A percentile compares a stretch with the other conserved stretches of the same genome.
phyloP scores from a whole-genome alignment of 345 rosid species.

The Carallia brachiata region DNA sequence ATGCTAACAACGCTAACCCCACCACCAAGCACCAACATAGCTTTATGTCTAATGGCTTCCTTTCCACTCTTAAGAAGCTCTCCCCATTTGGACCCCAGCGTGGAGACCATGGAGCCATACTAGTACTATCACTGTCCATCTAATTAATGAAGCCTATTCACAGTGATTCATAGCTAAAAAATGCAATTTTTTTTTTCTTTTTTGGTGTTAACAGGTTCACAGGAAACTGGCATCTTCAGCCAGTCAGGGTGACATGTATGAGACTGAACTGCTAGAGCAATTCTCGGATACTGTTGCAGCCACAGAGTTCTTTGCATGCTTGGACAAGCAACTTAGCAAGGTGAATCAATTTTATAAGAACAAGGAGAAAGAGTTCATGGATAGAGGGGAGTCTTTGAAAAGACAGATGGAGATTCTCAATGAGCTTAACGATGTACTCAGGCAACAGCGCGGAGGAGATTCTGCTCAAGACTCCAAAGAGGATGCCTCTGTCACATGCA shows the following conservation, averaged over 20 bases:
- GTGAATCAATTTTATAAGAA: slow-evolving; percentile 79
- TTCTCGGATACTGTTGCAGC: slow-evolving; percentile 76
- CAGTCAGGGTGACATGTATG: slow-evolving; percentile 63
- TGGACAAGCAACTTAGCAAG: slow-evolving; percentile 84
- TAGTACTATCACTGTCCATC: slow-evolving; percentile 39
- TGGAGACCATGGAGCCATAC: slow-evolving; percentile 61
- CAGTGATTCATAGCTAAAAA: not conserved
- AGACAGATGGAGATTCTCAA: slow-evolving; percentile 82
- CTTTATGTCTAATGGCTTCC: slow-evolving; percentile 31
- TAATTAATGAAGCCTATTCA: no score
- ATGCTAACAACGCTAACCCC: slow-evolving; percentile 15
- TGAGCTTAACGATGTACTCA: slow-evolving; percentile 60
- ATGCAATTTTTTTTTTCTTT: no score
- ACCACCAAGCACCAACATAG: slow-evolving; percentile 1
- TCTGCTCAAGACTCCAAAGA: slow-evolving; percentile 57
- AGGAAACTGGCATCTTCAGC: slow-evolving; percentile 66
- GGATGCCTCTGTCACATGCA: slow-evolving; percentile 73
- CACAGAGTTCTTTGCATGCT: slow-evolving; percentile 67
- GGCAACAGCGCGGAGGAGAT: slow-evolving; percentile 49
- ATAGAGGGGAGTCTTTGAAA: slow-evolving; percentile 81
- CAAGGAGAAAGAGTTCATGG: slow-evolving; percentile 87
- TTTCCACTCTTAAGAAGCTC: slow-evolving; percentile 47
- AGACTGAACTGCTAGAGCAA: slow-evolving; percentile 80
- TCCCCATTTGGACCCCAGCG: slow-evolving; percentile 43
- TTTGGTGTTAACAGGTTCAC: slow-evolving; percentile 54